These are phyloP conservation scores for Vinca minor DNA, from an alignment of 257 asterid species.

Conservation along the genomic window DNA sequence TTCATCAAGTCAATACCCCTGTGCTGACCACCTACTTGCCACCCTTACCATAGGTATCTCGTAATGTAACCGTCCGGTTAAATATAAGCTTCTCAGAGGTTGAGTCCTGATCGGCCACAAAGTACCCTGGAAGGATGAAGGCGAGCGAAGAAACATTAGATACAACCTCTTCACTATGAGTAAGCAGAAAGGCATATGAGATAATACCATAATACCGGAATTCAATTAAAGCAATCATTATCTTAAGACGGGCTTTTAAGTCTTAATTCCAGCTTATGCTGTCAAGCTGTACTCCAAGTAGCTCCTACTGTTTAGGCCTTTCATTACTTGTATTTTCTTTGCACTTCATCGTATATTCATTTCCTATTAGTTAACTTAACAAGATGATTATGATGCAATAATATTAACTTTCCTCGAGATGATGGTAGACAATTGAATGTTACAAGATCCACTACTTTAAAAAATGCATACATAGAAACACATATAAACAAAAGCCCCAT, in stretches of 20 bases:
- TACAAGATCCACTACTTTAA: no score
- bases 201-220: background rate
- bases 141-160: constrained; percentile 1
- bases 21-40: constrained; percentile 40
- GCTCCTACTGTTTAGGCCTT: background rate
- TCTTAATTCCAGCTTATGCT: background rate
- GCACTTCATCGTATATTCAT: background rate
- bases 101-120: constrained; percentile 59
- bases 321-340: background rate
- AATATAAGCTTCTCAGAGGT: constrained; percentile 55
- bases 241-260: background rate
- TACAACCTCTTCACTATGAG: background rate
- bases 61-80: constrained; percentile 65
- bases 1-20: background rate
- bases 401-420: background rate
- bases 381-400: background rate
- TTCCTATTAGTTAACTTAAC: background rate
- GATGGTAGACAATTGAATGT: background rate
- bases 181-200: background rate
- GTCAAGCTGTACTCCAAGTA: background rate
- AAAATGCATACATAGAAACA: no score
- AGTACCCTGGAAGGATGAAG: constrained; percentile 48
- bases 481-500: no score
- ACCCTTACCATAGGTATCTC: constrained; percentile 54
- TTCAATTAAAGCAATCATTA: background rate